Base-by-base conservation (phyloP, 1,284 basidiomycete species). In the Ceratobasidium papillatum region DNA sequence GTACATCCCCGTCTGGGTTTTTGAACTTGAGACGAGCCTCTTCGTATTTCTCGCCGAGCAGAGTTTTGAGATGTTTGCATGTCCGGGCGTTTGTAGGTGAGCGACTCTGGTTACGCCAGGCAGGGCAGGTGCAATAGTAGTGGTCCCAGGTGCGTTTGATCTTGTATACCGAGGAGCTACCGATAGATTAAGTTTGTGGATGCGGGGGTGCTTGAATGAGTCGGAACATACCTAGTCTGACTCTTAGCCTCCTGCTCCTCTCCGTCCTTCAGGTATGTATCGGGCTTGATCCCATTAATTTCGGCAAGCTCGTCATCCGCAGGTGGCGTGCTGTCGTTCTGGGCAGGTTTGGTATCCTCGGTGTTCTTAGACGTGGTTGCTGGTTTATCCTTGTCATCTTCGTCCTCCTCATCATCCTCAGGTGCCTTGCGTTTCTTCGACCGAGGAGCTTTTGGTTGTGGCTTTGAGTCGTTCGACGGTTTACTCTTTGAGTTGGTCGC, bases 1-100 rank as follows among this genome's bases (percentile, higher is more conserved):
- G 27, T n/a, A 52, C 30, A 41, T 64, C 75, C 34, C 84, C 85
- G 47, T 85, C 77, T 0, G 86, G 86, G 74, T 87, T 87, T 80
- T 85, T 86, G 75, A 83, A 79, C 73, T 84, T 84, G 43, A 87
- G 59, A 12, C 88, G 85, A 0, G 85, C 61, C 1, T 34, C 80
- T 79, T 90, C 88, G 80, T 90, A 90, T 51, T 82, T 83, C 12
- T 88, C 87, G 1, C 90, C 89, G 17, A 91, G 83, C 17, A 90
- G 80, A 1, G 84, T 80, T 73, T 85, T 85, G 52, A 91, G 82
- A 78, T 91, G 89, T 76, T 90, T 88, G 83, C 90, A 91, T 2
- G 86, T 85, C 22, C 89, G 87, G 0, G 85, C 86, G 77, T 88
- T 86, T 52, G 86, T 83, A 7, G 87, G 86, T 19, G 79, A 80